A percentile compares a stretch with the other conserved stretches of the same genome.
Evolutionary conservation across 2,329 filamentous ascomycete genomes (phyloP).

Genomic region (Chaetothyriales sp.): DNA sequence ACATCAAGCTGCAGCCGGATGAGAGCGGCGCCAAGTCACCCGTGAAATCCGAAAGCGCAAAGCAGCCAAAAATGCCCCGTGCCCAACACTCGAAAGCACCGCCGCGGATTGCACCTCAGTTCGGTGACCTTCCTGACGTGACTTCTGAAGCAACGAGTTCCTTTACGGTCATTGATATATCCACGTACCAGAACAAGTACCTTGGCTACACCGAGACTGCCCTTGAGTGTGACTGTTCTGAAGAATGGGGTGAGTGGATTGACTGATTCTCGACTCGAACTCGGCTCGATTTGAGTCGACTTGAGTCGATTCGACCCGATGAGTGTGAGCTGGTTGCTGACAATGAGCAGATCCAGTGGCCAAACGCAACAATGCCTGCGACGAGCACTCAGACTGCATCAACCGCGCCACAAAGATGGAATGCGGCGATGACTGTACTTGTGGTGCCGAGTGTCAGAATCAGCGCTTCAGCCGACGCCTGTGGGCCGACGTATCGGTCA

Average conservation of each 20-base stretch:
- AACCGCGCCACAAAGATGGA: conserved; percentile 98
- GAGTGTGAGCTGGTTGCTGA: conserved; percentile 12
- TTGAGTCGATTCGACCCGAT: conserved; percentile 4
- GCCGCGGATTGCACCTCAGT: conserved; percentile 50
- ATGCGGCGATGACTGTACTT: conserved; percentile 75
- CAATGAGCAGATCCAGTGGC: conserved; percentile 35
- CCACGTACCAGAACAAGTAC: conserved; percentile 80
- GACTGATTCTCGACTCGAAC: too few species aligned
- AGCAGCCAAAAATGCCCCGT: conserved; percentile 56
- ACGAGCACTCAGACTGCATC: conserved; percentile 94
- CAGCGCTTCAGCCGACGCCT: conserved; percentile 84
- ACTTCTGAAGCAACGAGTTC: conserved; percentile 58
- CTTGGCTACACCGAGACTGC: conserved; percentile 85
- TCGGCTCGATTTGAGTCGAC: too few species aligned
- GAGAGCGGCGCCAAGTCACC: conserved; percentile 41
- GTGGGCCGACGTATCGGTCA: conserved; percentile 82
- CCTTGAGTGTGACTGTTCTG: conserved; percentile 84
- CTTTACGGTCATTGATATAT: conserved; percentile 71
- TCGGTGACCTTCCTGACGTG: conserved; percentile 59
- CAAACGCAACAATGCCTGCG: conserved; percentile 64
- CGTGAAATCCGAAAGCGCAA: conserved; percentile 42
- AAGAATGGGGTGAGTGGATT: conserved; percentile 83
- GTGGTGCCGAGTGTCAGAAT: conserved; percentile 77
- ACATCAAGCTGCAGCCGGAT: neutral
- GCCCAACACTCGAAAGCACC: conserved; percentile 57